These are phyloP conservation scores for Neofusicoccum sp. DNA, from an alignment of 2,329 filamentous ascomycete genomes.

Conservation along the genomic window DNA sequence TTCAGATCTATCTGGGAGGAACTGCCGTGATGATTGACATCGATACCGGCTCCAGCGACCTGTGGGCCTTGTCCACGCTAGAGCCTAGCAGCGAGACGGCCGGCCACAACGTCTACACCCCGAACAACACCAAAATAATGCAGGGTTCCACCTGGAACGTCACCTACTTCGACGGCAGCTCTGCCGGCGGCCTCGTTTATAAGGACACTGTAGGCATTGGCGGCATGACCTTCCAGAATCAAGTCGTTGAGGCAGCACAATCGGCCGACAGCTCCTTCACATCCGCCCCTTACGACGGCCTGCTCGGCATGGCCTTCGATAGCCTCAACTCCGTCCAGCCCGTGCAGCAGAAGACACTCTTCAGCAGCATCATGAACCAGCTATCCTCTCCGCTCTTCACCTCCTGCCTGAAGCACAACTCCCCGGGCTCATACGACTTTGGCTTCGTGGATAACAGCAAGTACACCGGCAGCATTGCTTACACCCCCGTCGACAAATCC, in stretches of 20 bases:
- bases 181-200: conserved; percentile 66
- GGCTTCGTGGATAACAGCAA: conserved; percentile 62
- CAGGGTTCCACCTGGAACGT: conserved; percentile 60
- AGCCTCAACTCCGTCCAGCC: conserved; percentile 61
- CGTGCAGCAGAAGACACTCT: conserved; percentile 57
- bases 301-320: conserved; percentile 63
- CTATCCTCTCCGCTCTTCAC: conserved; percentile 61
- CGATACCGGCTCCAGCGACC: conserved; percentile 70
- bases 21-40: conserved; percentile 60
- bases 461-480: conserved; percentile 62
- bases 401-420: conserved; percentile 57
- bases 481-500: conserved; percentile 56
- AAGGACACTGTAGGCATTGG: conserved; percentile 66
- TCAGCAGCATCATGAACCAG: conserved; percentile 58
- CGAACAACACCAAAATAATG: conserved; percentile 39
- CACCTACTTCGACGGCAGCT: conserved; percentile 66
- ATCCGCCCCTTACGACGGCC: conserved; percentile 55
- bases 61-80: conserved; percentile 46
- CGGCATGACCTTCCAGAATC: conserved; percentile 58
- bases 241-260: conserved; percentile 67
- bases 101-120: conserved; percentile 62
- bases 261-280: conserved; percentile 58
- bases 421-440: conserved; percentile 56
- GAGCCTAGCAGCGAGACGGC: conserved; percentile 22
- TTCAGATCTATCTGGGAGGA: conserved; percentile 63